Base-by-base conservation (phyloP, 2,329 filamentous ascomycete species). In the Arthrobotrys megalospora region DNA sequence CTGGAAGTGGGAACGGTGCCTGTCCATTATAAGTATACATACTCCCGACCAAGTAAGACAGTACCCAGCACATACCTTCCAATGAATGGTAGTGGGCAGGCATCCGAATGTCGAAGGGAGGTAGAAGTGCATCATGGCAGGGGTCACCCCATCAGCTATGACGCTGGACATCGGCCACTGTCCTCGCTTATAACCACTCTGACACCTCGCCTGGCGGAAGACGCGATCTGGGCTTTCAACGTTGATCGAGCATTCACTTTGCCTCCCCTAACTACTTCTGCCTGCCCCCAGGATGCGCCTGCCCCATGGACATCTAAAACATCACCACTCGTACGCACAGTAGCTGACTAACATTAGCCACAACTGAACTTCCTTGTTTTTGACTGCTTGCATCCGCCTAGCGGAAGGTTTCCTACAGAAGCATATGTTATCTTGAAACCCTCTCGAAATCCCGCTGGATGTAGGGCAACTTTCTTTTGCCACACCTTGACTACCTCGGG, bases 401-500 rank as follows among this genome's bases (percentile, higher is more conserved):
- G 32, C 60, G 43, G 60, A 58, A 60, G 34, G 19, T 76, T 76
- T 64, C 36, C 24, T 36, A 28, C 36, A 38, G 36, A 38, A 38
- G 12, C 19, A 7, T 48, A 24, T 34, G 48, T 11, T 36, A 65
- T 64, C 28, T 58, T 66, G 60, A 65, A 77, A 70, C 48, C 19
- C 38, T 16, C 71, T 76, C 55, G 64, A 65, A 55, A 65, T 70
- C 65, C 58, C 58, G 58, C 69, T 58, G 69, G 36, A 53, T 38
- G n/a, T n/a, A n/a, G 36, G 34, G 32, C 14, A 11, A 6, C 32
- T 45, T 45, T 24, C 10, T 11, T 32, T 63, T 70, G 58, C 60
- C 66, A 70, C 73, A 77, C 72, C 48, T 76, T 69, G 58, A 55
- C 14, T 12, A 62, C 3, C 62, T 72, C 75, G 75, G 75, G 52